Base-by-base conservation (phyloP, 176 grass and related monocot genomes). In the Phoenix dactylifera region DNA sequence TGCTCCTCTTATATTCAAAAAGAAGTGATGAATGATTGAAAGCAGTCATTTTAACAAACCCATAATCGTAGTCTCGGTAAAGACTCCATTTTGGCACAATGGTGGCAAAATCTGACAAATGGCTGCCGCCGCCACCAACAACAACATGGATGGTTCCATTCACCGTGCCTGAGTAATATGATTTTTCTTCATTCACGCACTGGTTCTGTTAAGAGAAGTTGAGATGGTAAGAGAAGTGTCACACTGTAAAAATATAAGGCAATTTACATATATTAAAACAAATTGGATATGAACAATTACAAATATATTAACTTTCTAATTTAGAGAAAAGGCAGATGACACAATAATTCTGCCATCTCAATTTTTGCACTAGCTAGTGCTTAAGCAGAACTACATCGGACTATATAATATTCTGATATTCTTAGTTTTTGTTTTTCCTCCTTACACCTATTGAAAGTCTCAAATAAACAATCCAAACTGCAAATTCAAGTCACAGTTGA, bases 41-140 rank as follows among this genome's bases (percentile, higher is more conserved):
- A 6, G 91, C 86, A 6, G 83, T 87, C 44, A 96, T 74, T 74
- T 96, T 96, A 23, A 81, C 82, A 52, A 96, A 96, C 1, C 86
- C 86, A n/a, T 77, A 90, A 6, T 79, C 80, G 65, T 70, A 51
- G 24, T 96, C 91, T 67, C 77, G 63, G 77, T 80, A 87, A 3
- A 90, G 23, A 56, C 91, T 96, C 83, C 91, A 96, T 0, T 24
- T 55, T n/a, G 91, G 86, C 6, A 23, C 32, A 15, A 56, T 58
- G 59, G 12, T 18, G 20, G 86, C 66, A 58, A 96, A 96, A 64
- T 66, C 67, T 29, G 61, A 62, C 39, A 87, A 24, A 64, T 96
- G 86, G 65, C 86, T 87, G 61, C 91, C 91, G 0, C 86, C 86
- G 18, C 86, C 80, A 3, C 91, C 91, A 0, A 62, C 80, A 7